Percentiles rank a stretch among this genome's conserved stretches.
Evolutionary conservation across 768 basidiomycete species (phyloP).

Genomic region (Cyclocybe cylindracea): DNA sequence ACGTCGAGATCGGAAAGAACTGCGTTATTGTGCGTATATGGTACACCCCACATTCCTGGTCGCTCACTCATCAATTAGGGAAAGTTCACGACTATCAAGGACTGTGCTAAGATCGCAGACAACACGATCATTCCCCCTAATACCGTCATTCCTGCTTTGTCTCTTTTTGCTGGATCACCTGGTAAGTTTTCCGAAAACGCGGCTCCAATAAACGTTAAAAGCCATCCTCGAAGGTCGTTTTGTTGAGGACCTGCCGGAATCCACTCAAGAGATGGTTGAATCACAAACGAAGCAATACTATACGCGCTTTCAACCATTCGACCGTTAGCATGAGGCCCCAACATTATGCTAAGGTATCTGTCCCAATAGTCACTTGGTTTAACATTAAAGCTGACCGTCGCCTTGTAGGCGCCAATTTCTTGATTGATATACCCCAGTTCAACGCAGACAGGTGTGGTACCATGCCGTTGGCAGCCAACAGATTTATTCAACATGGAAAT

Average conservation of each 20-base stretch:
- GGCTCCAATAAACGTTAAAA: background rate
- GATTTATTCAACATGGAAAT: no score
- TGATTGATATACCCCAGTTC: no score
- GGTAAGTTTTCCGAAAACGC: constrained; percentile 45
- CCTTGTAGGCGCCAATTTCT: no score
- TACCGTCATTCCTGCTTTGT: constrained; percentile 88
- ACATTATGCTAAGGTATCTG: no score
- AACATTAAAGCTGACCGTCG: background rate
- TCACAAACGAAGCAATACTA: constrained; percentile 84
- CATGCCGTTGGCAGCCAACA: no score
- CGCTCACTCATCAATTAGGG: constrained; percentile 51
- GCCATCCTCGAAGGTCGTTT: constrained; percentile 60
- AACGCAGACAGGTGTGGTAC: no score
- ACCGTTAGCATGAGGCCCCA: constrained; percentile 15
- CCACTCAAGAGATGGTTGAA: constrained; percentile 91
- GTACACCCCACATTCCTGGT: background rate
- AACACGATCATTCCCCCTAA: constrained; percentile 89
- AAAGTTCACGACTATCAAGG: constrained; percentile 95
- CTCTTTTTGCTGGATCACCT: constrained; percentile 87
- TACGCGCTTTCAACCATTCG: constrained; percentile 75
- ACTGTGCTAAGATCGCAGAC: constrained; percentile 89
- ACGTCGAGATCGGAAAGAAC: constrained; percentile 93
- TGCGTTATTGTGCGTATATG: constrained; percentile 81
- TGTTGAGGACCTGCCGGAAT: constrained; percentile 85
- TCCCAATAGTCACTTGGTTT: no score